A percentile compares a stretch with the other conserved stretches of the same genome.
Evolutionary conservation across 2,329 filamentous ascomycete genomes (phyloP).

Genomic region (Phaeomoniella chlamydospora): DNA sequence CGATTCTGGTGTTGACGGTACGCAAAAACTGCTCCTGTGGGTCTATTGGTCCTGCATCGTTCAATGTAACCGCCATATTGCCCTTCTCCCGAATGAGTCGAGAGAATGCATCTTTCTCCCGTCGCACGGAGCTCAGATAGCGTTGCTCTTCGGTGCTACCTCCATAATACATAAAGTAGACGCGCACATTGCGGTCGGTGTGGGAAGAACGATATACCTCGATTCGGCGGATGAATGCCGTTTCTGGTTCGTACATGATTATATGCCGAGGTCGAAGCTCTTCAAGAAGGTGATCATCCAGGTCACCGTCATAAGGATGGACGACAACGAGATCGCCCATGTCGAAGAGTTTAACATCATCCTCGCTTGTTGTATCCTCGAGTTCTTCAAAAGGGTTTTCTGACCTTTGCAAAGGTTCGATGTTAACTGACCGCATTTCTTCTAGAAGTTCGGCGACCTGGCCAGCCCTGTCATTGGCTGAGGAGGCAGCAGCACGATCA

Average conservation of each 20-base stretch:
- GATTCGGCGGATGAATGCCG: conserved; percentile 82
- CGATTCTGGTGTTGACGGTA: conserved; percentile 92
- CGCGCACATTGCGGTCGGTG: conserved; percentile 64
- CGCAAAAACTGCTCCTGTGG: conserved; percentile 85
- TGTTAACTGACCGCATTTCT: conserved; percentile 67
- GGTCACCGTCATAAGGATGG: conserved; percentile 88
- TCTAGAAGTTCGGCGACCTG: conserved; percentile 74
- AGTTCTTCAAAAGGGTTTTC: conserved; percentile 66
- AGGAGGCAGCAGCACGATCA: conserved; percentile 55
- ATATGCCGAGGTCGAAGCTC: conserved; percentile 88
- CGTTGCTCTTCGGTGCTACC: conserved; percentile 91
- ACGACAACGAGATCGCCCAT: conserved; percentile 80
- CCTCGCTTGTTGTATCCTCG: conserved; percentile 64
- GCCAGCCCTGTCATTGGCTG: conserved; percentile 66
- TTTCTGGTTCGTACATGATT: conserved; percentile 96
- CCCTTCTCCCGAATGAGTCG: conserved; percentile 88
- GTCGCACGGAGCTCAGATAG: conserved; percentile 76
- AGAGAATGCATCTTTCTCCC: conserved; percentile 93
- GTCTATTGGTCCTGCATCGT: conserved; percentile 58
- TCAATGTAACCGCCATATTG: conserved; percentile 77
- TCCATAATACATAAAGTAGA: conserved; percentile 95
- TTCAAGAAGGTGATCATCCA: conserved; percentile 92
- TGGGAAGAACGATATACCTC: conserved; percentile 96
- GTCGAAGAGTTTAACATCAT: conserved; percentile 81
- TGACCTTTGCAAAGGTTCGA: conserved; percentile 60